These are phyloP conservation scores for Ophiostoma himal-ulmi DNA, from an alignment of 2,329 filamentous ascomycete genomes.

Conservation along the genomic window DNA sequence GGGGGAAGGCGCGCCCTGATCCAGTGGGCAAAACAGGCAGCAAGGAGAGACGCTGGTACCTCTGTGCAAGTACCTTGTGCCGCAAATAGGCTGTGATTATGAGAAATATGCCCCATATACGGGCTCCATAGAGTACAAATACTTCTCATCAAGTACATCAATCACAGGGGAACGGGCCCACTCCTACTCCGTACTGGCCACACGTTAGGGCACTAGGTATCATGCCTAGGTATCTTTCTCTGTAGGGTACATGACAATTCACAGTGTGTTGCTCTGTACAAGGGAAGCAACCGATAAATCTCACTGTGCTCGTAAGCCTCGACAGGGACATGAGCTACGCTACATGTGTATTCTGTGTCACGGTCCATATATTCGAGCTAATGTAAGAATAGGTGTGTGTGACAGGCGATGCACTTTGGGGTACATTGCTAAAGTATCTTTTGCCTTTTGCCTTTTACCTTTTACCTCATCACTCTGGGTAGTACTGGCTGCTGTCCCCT, in stretches of 20 bases:
- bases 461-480: background rate
- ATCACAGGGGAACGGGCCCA: conserved; percentile 4
- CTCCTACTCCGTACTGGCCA: conserved; percentile 9
- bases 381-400: conserved; percentile 6
- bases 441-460: background rate
- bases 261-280: background rate
- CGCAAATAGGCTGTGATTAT: background rate
- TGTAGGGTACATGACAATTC: background rate
- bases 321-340: conserved; percentile 2
- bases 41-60: background rate
- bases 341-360: conserved; percentile 8
- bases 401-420: background rate
- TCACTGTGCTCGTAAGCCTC: background rate
- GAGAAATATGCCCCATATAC: background rate
- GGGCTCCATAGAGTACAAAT: background rate
- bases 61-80: background rate
- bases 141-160: background rate
- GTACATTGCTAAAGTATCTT: conserved; percentile 7
- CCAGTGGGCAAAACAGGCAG: conserved; percentile 1
- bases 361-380: background rate
- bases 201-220: conserved; percentile 6
- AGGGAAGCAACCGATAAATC: background rate
- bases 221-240: background rate
- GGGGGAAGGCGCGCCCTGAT: conserved; percentile 10
- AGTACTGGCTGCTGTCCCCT: background rate